A percentile compares a stretch with the other conserved stretches of the same genome.
Conservation (phyloP, 495 filamentous ascomycete genomes). For the Penicillium soppii region DNA sequence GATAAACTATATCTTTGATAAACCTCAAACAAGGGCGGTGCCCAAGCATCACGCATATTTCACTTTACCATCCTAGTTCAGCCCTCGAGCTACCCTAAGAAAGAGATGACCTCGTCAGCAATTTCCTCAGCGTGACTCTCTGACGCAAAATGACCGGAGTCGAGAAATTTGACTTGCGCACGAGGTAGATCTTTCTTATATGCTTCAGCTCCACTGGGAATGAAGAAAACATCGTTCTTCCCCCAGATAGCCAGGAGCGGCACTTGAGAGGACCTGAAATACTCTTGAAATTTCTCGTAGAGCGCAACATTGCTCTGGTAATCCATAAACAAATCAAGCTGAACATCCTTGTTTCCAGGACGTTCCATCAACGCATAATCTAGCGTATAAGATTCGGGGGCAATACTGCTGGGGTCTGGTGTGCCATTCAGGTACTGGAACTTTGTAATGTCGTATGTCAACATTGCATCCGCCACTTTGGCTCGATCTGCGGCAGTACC, state of each 20-base stretch:
- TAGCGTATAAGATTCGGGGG: constrained; percentile 50
- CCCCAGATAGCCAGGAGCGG: constrained; percentile 64
- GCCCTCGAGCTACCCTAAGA: too few relatives aligned
- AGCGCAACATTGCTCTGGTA: constrained; percentile 54
- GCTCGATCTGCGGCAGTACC: constrained; percentile 33
- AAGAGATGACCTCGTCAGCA: too few relatives aligned
- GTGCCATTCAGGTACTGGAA: constrained; percentile 58
- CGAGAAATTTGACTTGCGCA: constrained; percentile 51
- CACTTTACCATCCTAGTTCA: too few relatives aligned
- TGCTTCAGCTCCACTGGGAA: constrained; percentile 57
- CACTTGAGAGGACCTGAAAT: constrained; percentile 51
- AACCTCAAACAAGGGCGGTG: too few relatives aligned
- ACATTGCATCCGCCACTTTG: constrained; percentile 32
- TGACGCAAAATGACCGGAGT: constrained; percentile 66
- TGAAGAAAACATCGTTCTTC: constrained; percentile 58
- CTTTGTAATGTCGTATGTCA: constrained; percentile 48
- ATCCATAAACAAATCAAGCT: constrained; percentile 58
- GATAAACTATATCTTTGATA: too few relatives aligned
- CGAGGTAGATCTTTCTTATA: constrained; percentile 55
- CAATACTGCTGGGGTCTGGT: constrained; percentile 31
- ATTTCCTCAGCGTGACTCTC: too few relatives aligned
- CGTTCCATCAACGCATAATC: constrained; percentile 52
- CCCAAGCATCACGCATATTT: too few relatives aligned
- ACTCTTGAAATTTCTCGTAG: constrained; percentile 61
- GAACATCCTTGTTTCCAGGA: constrained; percentile 52